These are phyloP conservation scores for Nakataea oryzae DNA, from an alignment of 2,329 filamentous ascomycete species.

Conservation along the genomic window DNA sequence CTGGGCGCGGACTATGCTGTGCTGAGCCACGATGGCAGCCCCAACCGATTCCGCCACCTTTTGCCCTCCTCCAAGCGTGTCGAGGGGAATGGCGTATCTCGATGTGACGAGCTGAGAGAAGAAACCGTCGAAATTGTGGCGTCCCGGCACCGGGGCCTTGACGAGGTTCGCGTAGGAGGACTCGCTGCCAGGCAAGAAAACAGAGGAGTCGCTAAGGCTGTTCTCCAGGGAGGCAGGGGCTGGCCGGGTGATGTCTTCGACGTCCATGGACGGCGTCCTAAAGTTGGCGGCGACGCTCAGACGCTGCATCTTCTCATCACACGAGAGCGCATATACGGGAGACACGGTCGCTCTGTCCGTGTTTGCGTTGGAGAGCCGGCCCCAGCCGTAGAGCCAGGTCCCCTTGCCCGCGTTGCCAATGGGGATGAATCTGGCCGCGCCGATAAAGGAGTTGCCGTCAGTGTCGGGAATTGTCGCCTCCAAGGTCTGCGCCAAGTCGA, in stretches of 20 bases:
- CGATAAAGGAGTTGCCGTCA: constrained; percentile 12
- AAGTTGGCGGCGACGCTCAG: constrained; percentile 12
- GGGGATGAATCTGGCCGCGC: not conserved
- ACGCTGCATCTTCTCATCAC: constrained; percentile 22
- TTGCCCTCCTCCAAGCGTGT: constrained; percentile 12
- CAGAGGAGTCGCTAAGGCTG: constrained; percentile 10
- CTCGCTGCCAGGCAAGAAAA: constrained; percentile 13
- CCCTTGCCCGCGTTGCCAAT: constrained; percentile 10
- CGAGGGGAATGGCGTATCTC: constrained; percentile 18
- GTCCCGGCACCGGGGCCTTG: constrained; percentile 11
- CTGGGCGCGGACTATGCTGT: constrained; percentile 24
- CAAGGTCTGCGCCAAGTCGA: constrained; percentile 2
- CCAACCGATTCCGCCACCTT: constrained; percentile 11
- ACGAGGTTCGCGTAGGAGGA: constrained; percentile 16
- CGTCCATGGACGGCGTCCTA: constrained; percentile 9
- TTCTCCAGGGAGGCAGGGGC: constrained; percentile 15
- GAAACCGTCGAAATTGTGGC: constrained; percentile 21
- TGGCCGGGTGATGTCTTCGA: constrained; percentile 15
- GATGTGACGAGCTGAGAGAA: constrained; percentile 23
- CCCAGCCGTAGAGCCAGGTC: constrained; percentile 23
- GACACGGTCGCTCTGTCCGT: constrained; percentile 15
- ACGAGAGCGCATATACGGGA: constrained; percentile 21
- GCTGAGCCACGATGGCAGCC: constrained; percentile 23
- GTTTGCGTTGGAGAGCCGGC: constrained; percentile 14
- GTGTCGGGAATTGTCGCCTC: too few species aligned